Conservation (phyloP, 2,329 filamentous ascomycete genomes). For the Cytospora mali region DNA sequence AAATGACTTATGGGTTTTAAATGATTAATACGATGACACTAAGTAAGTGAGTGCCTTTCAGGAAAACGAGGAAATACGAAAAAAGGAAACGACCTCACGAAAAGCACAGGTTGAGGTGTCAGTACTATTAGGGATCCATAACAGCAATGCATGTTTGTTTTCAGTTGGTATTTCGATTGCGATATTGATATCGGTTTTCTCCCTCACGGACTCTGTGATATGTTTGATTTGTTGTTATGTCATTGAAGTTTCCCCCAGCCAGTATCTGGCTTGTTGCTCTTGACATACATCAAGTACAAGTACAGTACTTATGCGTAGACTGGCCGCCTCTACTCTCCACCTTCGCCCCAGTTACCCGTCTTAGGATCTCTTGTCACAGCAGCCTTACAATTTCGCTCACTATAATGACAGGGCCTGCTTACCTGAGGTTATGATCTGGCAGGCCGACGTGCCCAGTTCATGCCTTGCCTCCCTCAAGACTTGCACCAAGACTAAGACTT, state of each 20-base stretch:
- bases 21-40: conserved; percentile 4
- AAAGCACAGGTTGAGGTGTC: not conserved
- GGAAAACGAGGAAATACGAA: not conserved
- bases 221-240: too few relatives aligned
- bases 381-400: not conserved
- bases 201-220: not conserved
- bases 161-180: not conserved
- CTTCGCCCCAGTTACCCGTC: not conserved
- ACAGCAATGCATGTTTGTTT: conserved; percentile 12
- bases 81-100: not conserved
- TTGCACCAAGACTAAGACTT: too few relatives aligned
- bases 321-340: too few relatives aligned
- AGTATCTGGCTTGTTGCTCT: not conserved
- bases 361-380: not conserved
- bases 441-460: not conserved
- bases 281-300: not conserved
- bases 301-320: not conserved
- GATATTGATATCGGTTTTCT: too few relatives aligned
- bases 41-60: not conserved
- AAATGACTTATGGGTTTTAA: not conserved
- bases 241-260: too few relatives aligned
- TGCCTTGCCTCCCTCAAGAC: not conserved
- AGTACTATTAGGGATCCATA: conserved; percentile 6
- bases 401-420: not conserved
- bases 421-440: not conserved